Conservation (phyloP, 2,329 filamentous ascomycete genomes). For the Clonostachys chloroleuca region DNA sequence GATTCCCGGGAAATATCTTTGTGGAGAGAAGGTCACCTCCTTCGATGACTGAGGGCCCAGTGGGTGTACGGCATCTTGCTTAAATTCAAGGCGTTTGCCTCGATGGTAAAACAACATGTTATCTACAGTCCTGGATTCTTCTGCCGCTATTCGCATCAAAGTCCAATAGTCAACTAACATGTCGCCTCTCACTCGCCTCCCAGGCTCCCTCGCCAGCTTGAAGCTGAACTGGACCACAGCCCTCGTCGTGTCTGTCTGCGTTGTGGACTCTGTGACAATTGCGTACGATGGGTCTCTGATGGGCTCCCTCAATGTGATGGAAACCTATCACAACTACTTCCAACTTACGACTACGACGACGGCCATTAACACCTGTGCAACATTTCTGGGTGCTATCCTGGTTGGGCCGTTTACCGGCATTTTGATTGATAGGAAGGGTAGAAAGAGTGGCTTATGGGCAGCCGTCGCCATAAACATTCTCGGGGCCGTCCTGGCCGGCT, state of each 20-base stretch:
- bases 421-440: conserved; percentile 32
- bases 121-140: no score
- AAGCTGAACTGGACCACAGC: background rate
- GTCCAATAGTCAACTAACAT: no score
- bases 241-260: conserved; percentile 9
- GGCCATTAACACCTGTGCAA: conserved; percentile 44
- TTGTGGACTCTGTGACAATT: conserved; percentile 15
- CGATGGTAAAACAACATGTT: no score
- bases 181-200: no score
- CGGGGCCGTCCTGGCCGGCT: conserved; percentile 34
- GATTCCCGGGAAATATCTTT: no score
- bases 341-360: conserved; percentile 40
- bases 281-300: conserved; percentile 42
- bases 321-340: conserved; percentile 48
- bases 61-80: no score
- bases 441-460: conserved; percentile 16
- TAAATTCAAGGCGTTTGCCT: no score
- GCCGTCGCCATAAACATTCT: conserved; percentile 13
- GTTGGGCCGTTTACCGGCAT: conserved; percentile 32
- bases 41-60: no score
- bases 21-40: no score
- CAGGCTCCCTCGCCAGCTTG: no score
- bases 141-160: no score
- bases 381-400: conserved; percentile 41
- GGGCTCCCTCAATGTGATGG: conserved; percentile 50